Base-by-base conservation (phyloP, 805 yeast species). In the Priceomyces haplophilus region DNA sequence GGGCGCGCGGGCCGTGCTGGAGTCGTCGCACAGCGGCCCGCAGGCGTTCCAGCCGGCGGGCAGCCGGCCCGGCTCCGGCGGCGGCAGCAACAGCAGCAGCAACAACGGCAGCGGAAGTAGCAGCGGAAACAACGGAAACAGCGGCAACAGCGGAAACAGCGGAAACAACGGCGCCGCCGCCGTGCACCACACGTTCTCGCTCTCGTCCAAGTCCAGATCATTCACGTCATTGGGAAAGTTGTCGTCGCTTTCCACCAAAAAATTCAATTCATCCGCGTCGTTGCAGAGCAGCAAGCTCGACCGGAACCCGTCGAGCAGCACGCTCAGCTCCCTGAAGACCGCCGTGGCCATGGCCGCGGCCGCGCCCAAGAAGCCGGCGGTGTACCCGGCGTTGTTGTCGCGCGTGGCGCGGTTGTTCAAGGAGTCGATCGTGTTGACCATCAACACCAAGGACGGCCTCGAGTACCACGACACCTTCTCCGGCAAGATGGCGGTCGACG, bases 401-500 rank as follows among this genome's bases (percentile, higher is more conserved):
- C 74, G 80, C 38, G 98, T 93, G 13, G 96, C 97, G 0, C 76
- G 74, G 17, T 76, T 80, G 18, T 88, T 91, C 62, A 79, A 81
- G 49, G 87, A 83, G 46, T 69, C 80, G 17, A 75, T 89, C 23
- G 78, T 78, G 17, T 59, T 86, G 11, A 85, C 89, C 2, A 88
- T 88, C 46, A 80, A 87, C 49, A 85, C 84, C 58, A 93, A 91
- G 58, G 91, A 90, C 65, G 97, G 96, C 13, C 75, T 90, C 52
- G 85, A 88, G 48, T 91, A 89, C 64, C 85, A 95, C 58, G 95
- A 90, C 58, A 83, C 97, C 0, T 93, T 93, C 57, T 85, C 96
- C 0, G 99, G 99, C 25, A 74, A 87, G 17, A 93, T 88, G 63
- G 97, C 98, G 0, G 96, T 93, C 23, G 97, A 89, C 61, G 77